Conservation (phyloP, 176 grass and related monocot species). For the Triticum turgidum region DNA sequence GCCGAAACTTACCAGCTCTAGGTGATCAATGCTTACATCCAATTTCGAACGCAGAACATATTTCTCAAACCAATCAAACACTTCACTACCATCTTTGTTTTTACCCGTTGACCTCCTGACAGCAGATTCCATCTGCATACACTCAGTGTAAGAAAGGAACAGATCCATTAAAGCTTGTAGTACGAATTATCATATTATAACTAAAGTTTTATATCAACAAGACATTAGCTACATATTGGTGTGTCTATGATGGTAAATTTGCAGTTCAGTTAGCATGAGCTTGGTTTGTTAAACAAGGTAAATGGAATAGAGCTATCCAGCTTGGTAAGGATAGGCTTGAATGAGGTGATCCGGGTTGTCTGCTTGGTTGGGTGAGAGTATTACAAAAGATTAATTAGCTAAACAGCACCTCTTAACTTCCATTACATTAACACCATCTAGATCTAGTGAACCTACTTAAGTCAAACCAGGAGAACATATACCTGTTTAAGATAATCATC, state of each 20-base stretch:
- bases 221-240: not conserved
- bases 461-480: not conserved
- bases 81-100: constrained; percentile 48
- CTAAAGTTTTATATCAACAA: not conserved
- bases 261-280: not conserved
- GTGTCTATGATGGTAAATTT: not conserved
- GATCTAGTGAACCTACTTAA: constrained; percentile 11
- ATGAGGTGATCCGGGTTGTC: not conserved
- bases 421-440: not conserved
- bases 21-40: constrained; percentile 75
- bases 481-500: constrained; percentile 91
- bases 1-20: constrained; percentile 53
- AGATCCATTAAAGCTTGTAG: not conserved
- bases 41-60: constrained; percentile 64
- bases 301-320: not conserved
- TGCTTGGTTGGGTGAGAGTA: not conserved
- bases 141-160: constrained; percentile 12
- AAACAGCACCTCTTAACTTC: not conserved
- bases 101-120: constrained; percentile 49
- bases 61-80: constrained; percentile 85
- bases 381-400: not conserved
- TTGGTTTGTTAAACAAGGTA: not conserved
- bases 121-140: constrained; percentile 50
- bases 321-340: not conserved
- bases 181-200: not conserved